Evolutionary conservation across 2,329 filamentous ascomycete species (phyloP).

Genomic region (Sordariomycetes sp.): DNA sequence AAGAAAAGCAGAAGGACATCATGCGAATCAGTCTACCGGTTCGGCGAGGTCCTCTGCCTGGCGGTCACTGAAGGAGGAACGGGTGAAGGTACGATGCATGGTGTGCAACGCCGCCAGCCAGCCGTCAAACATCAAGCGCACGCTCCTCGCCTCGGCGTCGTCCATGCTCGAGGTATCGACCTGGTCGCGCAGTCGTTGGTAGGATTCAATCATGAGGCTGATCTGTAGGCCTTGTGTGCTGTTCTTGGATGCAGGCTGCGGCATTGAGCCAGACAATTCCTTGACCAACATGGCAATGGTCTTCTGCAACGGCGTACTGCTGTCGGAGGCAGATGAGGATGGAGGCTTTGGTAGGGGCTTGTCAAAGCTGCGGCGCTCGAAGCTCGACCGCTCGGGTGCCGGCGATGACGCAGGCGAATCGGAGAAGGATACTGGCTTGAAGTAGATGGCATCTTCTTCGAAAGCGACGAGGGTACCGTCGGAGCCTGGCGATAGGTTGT

Average conservation of each 20-base stretch:
- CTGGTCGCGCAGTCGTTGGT: conserved; percentile 41
- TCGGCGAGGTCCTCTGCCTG: not conserved
- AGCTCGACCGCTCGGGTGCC: not conserved
- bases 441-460: conserved; percentile 37
- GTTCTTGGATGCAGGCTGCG: conserved; percentile 1
- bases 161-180: conserved; percentile 23
- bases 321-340: conserved; percentile 7
- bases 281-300: conserved; percentile 39
- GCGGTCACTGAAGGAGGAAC: not conserved
- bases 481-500: conserved; percentile 3
- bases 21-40: too few relatives aligned
- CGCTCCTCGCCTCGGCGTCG: conserved; percentile 19
- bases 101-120: conserved; percentile 41
- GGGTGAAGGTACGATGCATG: conserved; percentile 14
- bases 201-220: conserved; percentile 50
- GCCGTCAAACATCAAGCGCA: conserved; percentile 32
- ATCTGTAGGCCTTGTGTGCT: conserved; percentile 32
- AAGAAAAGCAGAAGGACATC: too few relatives aligned
- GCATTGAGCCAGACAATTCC: conserved; percentile 35
- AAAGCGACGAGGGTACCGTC: conserved; percentile 36
- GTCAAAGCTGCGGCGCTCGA: conserved; percentile 1
- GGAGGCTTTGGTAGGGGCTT: conserved; percentile 3
- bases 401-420: conserved; percentile 14
- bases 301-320: conserved; percentile 31
- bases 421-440: conserved; percentile 33